Base-by-base conservation (phyloP, 2,329 filamentous ascomycete species). In the Trichoderma atroviride region DNA sequence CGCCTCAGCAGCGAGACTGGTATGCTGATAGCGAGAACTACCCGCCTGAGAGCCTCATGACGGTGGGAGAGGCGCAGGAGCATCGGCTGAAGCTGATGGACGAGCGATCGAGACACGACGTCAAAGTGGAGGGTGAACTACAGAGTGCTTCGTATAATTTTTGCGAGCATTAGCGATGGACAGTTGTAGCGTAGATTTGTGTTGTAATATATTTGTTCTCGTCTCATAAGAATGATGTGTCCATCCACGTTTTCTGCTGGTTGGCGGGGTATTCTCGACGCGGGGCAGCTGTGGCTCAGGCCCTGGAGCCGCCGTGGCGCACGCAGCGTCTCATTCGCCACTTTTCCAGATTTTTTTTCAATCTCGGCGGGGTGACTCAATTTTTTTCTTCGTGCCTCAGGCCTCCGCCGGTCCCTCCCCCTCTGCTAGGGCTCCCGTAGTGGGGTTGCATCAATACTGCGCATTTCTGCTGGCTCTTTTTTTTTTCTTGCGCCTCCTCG, bases 1-100 rank as follows among this genome's bases (percentile, higher is more conserved):
- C 77, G 0, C 78, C 78, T 0, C 79, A 80, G 63, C 77, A 79
- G 56, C 71, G 70, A 5, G 72, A 72, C 19, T 80, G 77, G 77
- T 80, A 74, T 76, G 22, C 16, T 5, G 68, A 56, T 5, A 19
- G 19, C n/a, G 5, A 55, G 22, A 19, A 13, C n/a, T 53, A 37
- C 11, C 22, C 40, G 5, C 70, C 64, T 4, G 40, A 55, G 9
- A 31, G 62, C 22, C 35, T 68, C 13, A 66, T 70, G 70, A 68
- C 40, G 19, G 22, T n/a, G 11, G 70, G 61, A 11, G 70, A 70
- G 40, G 63, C 69, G 1, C 22, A 52, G 1, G 55, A 69, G 59
- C 63, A 71, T 40, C 65, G 69, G 52, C 66, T 69, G 11, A 59
- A 63, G 40, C 56, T 72, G 62, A 71, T 72, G 71, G 40, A 66